Evolutionary conservation across 139 green algal genomes (phyloP).

Genomic region (Chlorella sp.): DNA sequence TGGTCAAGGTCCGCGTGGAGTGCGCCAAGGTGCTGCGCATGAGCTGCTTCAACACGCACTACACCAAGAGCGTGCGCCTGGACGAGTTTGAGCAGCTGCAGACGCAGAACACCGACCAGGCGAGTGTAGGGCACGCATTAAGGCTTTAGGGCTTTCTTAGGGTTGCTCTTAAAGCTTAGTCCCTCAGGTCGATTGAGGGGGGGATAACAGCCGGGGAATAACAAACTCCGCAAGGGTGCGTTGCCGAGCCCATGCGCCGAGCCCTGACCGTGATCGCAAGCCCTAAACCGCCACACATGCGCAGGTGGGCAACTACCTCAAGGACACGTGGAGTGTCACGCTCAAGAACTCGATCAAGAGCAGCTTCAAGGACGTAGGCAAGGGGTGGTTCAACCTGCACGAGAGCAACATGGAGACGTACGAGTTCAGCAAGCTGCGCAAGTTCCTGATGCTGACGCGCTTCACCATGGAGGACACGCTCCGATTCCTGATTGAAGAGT

Average conservation of each 20-base stretch:
- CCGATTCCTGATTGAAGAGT: conserved; percentile 55
- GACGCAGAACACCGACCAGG: conserved; percentile 29
- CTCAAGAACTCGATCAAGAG: conserved; percentile 52
- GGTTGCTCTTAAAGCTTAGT: no score
- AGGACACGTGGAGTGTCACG: conserved; percentile 61
- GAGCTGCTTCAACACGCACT: conserved; percentile 55
- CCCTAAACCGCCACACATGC: no score
- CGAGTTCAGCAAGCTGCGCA: conserved; percentile 62
- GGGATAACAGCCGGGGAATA: no score
- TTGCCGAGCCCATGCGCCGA: no score
- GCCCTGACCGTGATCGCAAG: no score
- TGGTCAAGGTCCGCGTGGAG: conserved; percentile 45
- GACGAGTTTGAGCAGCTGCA: conserved; percentile 81
- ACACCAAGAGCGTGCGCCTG: conserved; percentile 60
- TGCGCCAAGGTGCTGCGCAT: conserved; percentile 63
- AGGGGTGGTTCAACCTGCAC: conserved; percentile 82
- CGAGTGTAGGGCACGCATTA: no score
- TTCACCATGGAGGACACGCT: conserved; percentile 79
- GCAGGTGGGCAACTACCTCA: conserved; percentile 55
- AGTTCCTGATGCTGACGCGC: conserved; percentile 44
- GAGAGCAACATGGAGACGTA: conserved; percentile 72
- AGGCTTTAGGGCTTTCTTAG: no score
- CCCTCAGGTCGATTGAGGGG: no score
- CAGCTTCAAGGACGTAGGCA: conserved; percentile 62
- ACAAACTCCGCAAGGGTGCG: no score